Evolutionary conservation across 1,284 basidiomycete species (phyloP).

Genomic region (Moniliophthora roreri): DNA sequence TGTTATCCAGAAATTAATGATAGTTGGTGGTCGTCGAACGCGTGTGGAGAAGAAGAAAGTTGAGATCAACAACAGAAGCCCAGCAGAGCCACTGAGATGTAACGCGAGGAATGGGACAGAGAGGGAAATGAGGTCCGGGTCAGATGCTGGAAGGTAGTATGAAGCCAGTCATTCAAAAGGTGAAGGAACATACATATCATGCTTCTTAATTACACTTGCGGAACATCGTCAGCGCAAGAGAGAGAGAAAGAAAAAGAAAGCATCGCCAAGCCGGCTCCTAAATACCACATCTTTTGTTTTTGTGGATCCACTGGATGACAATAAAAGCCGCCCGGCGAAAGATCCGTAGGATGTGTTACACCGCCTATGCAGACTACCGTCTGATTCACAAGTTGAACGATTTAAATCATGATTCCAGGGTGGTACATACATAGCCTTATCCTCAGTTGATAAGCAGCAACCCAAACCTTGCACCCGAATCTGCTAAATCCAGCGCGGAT

Average conservation of each 20-base stretch:
- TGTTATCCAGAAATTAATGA: conserved; percentile 53
- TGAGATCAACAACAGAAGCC: conserved; percentile 47
- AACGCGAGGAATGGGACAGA: conserved; percentile 39
- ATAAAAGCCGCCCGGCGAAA: no score
- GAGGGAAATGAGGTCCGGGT: conserved; percentile 20
- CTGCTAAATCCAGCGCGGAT: conserved; percentile 50
- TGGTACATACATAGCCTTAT: conserved; percentile 5
- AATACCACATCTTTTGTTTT: no score
- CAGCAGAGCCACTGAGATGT: conserved; percentile 47
- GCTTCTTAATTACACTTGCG: no score
- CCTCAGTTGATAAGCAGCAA: conserved; percentile 37
- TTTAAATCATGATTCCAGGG: neutral
- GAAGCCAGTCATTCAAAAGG: no score
- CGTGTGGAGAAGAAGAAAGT: conserved; percentile 44
- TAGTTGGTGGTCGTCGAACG: conserved; percentile 41
- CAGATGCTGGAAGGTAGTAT: neutral
- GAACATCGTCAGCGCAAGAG: no score
- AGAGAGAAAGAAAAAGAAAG: no score
- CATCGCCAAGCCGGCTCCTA: no score
- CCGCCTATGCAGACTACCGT: no score
- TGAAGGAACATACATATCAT: no score
- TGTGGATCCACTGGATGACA: no score
- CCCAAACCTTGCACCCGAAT: conserved; percentile 53
- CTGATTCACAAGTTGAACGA: no score
- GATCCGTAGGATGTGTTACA: no score